phyloP scores from a whole-genome alignment of 805 yeast species.

The Nematodospora valgi region DNA sequence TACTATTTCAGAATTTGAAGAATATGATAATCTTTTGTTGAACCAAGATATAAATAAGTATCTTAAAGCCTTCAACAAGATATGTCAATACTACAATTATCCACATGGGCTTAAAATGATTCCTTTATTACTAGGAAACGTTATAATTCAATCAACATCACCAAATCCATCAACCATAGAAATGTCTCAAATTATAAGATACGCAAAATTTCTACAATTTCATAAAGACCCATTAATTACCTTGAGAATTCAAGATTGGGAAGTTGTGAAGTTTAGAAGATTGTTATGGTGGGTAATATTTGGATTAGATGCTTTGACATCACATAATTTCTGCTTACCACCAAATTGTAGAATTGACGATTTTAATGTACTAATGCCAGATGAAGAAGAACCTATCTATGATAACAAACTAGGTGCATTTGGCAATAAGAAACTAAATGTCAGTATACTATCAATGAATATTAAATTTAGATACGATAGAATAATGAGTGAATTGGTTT shows the following conservation, averaged over 20 bases:
- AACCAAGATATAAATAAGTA: slow-evolving; percentile 49
- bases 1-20: slow-evolving; percentile 57
- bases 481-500: slow-evolving; percentile 52
- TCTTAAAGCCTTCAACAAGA: slow-evolving; percentile 47
- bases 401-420: slow-evolving; percentile 23
- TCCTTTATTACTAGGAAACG: slow-evolving; percentile 44
- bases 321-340: slow-evolving; percentile 52
- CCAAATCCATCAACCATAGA: slow-evolving; percentile 57
- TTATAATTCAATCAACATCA: slow-evolving; percentile 48
- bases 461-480: slow-evolving; percentile 51
- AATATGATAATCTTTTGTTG: slow-evolving; percentile 44
- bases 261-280: slow-evolving; percentile 50
- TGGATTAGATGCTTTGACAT: slow-evolving; percentile 53
- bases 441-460: slow-evolving; percentile 47
- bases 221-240: slow-evolving; percentile 59
- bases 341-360: slow-evolving; percentile 53
- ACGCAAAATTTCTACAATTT: slow-evolving; percentile 53
- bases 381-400: slow-evolving; percentile 40
- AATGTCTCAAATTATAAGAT: slow-evolving; percentile 52
- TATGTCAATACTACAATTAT: slow-evolving; percentile 47
- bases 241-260: slow-evolving; percentile 46
- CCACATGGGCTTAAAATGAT: slow-evolving; percentile 45
- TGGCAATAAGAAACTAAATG: slow-evolving; percentile 36
- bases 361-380: slow-evolving; percentile 56
- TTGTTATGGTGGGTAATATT: slow-evolving; percentile 68